A percentile compares a stretch with the other conserved stretches of the same genome.
phyloP scores from a whole-genome alignment of 1,284 basidiomycete genomes.

The Malassezia caprae region DNA sequence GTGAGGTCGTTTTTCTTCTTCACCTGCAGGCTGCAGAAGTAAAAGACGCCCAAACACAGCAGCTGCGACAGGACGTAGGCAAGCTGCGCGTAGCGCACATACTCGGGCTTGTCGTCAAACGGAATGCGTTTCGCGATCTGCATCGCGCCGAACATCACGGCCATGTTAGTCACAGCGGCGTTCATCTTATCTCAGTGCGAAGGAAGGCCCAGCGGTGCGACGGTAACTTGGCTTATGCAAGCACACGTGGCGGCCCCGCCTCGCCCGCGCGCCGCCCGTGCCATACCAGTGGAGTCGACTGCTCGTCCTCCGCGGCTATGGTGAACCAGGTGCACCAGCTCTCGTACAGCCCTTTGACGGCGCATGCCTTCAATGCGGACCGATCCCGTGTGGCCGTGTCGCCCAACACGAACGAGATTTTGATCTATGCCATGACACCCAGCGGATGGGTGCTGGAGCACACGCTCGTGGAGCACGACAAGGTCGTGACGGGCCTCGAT shows the following conservation, averaged over 20 bases:
- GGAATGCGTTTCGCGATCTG: conserved; percentile 76
- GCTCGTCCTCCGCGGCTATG: conserved; percentile 35
- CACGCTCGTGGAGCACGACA: conserved; percentile 90
- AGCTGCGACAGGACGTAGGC: conserved; percentile 70
- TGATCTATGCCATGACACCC: conserved; percentile 57
- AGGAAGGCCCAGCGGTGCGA: background rate
- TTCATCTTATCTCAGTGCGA: conserved; percentile 8
- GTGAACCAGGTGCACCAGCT: conserved; percentile 54
- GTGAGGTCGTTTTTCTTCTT: conserved; percentile 90
- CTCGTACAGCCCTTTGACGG: conserved; percentile 71
- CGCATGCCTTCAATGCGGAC: conserved; percentile 85
- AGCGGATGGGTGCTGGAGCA: conserved; percentile 62
- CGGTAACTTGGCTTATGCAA: background rate
- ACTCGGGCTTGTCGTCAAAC: conserved; percentile 70
- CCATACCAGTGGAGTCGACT: conserved; percentile 23
- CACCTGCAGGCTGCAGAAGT: conserved; percentile 60
- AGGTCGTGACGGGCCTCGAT: conserved; percentile 93
- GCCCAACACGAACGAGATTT: conserved; percentile 78
- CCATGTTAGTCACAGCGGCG: conserved; percentile 19
- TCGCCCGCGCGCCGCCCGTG: background rate
- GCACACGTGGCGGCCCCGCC: conserved; percentile 3
- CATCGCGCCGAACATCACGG: conserved; percentile 43
- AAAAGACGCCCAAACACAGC: conserved; percentile 63
- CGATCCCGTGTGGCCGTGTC: conserved; percentile 80
- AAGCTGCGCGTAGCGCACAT: conserved; percentile 70